Percentiles rank a stretch among this genome's conserved stretches.
These are phyloP conservation scores for Talaromyces atroroseus DNA, from an alignment of 2,329 filamentous ascomycete species.

Conservation along the genomic window DNA sequence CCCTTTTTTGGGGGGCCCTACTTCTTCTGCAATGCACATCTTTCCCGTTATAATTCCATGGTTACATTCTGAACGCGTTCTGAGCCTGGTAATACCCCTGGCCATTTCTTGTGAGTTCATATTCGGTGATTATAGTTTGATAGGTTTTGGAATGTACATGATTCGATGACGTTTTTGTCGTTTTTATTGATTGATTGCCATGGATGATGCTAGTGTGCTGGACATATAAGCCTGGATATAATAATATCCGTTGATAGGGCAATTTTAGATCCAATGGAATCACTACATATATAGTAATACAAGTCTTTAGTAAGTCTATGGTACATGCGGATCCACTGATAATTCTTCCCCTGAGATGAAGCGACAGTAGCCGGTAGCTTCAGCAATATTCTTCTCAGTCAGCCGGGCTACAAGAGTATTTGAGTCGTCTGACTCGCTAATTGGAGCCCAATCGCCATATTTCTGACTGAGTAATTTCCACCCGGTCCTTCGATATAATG, in stretches of 20 bases:
- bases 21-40: background rate
- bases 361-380: too few species aligned
- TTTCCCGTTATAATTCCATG: background rate
- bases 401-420: too few species aligned
- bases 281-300: background rate
- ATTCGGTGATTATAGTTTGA: background rate
- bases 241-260: background rate
- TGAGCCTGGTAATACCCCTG: slow-evolving; percentile 1
- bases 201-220: background rate
- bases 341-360: too few species aligned
- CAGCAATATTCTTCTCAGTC: too few species aligned
- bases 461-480: background rate
- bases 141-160: background rate
- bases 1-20: too few species aligned
- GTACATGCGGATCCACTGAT: too few species aligned
- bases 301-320: background rate
- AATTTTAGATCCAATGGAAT: background rate
- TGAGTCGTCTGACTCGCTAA: too few species aligned
- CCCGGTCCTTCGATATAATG: too few species aligned
- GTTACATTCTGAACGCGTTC: background rate
- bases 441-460: background rate
- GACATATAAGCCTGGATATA: background rate
- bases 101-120: background rate
- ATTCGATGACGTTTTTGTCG: background rate
- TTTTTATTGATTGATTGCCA: background rate